These are phyloP conservation scores for Nitzschia sp. DNA, from an alignment of 108 stramenopile species.

Conservation along the genomic window DNA sequence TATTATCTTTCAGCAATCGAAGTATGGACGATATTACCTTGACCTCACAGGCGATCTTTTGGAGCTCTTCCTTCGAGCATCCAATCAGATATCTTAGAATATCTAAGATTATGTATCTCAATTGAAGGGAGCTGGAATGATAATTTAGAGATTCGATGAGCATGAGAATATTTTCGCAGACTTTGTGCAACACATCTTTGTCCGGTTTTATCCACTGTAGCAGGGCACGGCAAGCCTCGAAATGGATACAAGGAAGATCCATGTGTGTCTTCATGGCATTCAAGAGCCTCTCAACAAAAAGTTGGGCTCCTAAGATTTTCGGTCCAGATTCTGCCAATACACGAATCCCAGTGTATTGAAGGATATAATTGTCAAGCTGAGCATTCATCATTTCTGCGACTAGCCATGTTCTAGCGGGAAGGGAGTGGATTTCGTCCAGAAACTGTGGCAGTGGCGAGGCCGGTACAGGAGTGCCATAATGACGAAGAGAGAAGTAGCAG, in stretches of 20 bases:
- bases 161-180: not conserved
- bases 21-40: not conserved
- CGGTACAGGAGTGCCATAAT: not conserved
- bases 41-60: not conserved
- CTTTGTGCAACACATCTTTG: not conserved
- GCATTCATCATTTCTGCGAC: not conserved
- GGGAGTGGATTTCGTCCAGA: not conserved
- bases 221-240: not conserved
- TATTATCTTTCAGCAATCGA: constrained; percentile 1
- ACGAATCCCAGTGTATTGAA: constrained; percentile 5
- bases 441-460: constrained; percentile 2
- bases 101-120: not conserved
- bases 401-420: not conserved
- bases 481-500: too few species aligned
- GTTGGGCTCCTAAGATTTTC: not conserved
- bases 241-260: not conserved
- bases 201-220: constrained; percentile 8
- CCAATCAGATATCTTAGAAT: constrained; percentile 2
- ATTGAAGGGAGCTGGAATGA: not conserved
- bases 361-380: not conserved
- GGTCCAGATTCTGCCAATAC: constrained; percentile 1
- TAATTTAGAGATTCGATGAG: not conserved
- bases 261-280: not conserved
- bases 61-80: not conserved
- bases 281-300: not conserved